A percentile compares a stretch with the other conserved stretches of the same genome.
These are phyloP conservation scores for Backusella australiensis DNA, from an alignment of 192 early-diverging fungal species.

Conservation along the genomic window DNA sequence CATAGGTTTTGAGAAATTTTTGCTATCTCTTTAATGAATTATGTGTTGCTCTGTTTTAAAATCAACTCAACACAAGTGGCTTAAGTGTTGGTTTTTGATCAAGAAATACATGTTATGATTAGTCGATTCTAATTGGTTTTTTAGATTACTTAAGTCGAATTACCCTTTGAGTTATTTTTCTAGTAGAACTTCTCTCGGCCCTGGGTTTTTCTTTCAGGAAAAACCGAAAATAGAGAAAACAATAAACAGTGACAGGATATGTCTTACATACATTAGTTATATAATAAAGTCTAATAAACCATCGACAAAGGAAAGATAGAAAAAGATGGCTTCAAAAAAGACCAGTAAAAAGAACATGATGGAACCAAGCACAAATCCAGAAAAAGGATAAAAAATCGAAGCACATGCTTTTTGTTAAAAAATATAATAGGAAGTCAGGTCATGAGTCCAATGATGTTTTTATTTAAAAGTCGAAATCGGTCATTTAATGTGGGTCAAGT, in stretches of 20 bases:
- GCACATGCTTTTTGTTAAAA: background rate
- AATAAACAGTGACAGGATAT: background rate
- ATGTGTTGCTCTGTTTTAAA: background rate
- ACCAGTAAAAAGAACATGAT: background rate
- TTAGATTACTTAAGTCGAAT: background rate
- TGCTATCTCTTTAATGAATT: background rate
- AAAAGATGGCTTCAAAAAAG: background rate
- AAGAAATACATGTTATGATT: background rate
- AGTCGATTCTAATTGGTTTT: background rate
- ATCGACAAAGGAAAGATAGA: background rate
- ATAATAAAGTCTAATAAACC: background rate
- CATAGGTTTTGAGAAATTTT: background rate
- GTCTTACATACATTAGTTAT: background rate
- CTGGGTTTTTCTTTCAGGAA: background rate
- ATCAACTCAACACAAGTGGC: background rate
- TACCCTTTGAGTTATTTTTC: background rate
- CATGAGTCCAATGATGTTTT: background rate
- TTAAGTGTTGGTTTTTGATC: background rate
- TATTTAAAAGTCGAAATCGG: background rate
- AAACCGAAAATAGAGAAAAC: background rate
- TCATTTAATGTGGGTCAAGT: background rate
- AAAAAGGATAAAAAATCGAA: background rate
- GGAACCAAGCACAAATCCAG: background rate
- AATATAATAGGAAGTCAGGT: background rate
- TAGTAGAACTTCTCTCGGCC: background rate